Percentiles rank a stretch among this genome's conserved stretches.
Conservation (phyloP, 1,284 basidiomycete genomes). For the Puccinia polysora region DNA sequence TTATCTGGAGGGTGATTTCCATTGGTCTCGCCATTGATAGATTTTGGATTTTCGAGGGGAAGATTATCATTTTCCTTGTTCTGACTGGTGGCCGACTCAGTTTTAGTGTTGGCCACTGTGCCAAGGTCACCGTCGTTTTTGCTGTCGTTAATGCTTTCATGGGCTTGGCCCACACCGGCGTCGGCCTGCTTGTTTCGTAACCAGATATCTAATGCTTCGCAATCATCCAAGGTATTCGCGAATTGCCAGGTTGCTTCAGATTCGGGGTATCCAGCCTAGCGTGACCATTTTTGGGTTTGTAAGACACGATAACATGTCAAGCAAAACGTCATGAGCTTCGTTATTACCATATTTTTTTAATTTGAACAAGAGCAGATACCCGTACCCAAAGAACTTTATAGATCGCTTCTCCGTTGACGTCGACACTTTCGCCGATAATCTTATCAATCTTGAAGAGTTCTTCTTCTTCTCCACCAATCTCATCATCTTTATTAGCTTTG, state of each 20-base stretch:
- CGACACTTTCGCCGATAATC: slow-evolving; percentile 35
- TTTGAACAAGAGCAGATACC: not conserved
- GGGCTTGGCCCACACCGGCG: too few relatives aligned
- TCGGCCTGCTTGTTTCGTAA: not conserved
- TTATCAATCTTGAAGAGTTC: slow-evolving; percentile 28
- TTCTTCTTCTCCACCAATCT: not conserved
- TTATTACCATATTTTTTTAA: not conserved
- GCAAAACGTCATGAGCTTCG: too few relatives aligned
- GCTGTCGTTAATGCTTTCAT: too few relatives aligned
- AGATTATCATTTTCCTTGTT: too few relatives aligned
- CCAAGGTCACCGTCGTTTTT: too few relatives aligned
- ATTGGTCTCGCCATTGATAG: too few relatives aligned
- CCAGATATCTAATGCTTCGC: slow-evolving; percentile 29
- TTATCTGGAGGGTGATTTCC: too few relatives aligned
- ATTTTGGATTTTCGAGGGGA: too few relatives aligned
- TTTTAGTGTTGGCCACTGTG: too few relatives aligned
- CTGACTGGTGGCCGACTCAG: too few relatives aligned
- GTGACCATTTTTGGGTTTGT: too few relatives aligned
- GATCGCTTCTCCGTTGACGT: slow-evolving; percentile 16
- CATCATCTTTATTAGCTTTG: not conserved
- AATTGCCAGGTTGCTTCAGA: slow-evolving; percentile 34
- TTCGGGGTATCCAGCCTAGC: slow-evolving; percentile 28
- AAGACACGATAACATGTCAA: too few relatives aligned
- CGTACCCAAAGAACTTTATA: slow-evolving; percentile 39
- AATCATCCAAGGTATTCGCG: slow-evolving; percentile 30